Evolutionary conservation across 768 basidiomycete species (phyloP), one percentile per base, ranked within the genome.

Genomic region (Mycena sanguinolenta): DNA sequence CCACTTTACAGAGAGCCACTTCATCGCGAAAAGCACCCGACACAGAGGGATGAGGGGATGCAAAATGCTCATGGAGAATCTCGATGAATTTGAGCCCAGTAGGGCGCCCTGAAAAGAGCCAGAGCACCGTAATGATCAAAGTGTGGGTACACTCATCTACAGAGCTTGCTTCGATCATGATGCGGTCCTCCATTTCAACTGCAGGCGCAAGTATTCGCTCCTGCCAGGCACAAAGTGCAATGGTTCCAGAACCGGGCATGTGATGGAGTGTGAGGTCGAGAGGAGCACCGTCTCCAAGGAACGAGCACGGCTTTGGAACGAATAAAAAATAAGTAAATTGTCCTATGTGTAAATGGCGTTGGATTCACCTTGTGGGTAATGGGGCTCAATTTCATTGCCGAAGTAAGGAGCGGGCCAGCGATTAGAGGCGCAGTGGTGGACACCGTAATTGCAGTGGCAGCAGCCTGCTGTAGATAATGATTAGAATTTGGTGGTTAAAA

Each of bases 261-360:
- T 36, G 25, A 2, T 53, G n/a, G 10, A 63, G 50, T 16, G 62
- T 63, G n/a, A 63, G 62, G 19, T 65, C 65, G 30, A 65, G n/a
- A 0, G 65, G 30, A 2, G 21, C 57, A 2, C 1, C 6, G 1
- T 12, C 17, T 17, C 63, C 63, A 21, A 64, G 27, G 19, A 55
- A 65, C 1, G 39, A 65, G 38, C 63, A 54, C 2, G 54, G 16
- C 62, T 63, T 10, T 1, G 27, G 21, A 17, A 53, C 1, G 49
- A 27, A 16, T 63, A 14, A 38, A 23, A n/a, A n/a, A n/a, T n/a
- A n/a, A n/a, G n/a, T n/a, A n/a, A n/a, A n/a, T n/a, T n/a, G n/a
- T n/a, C n/a, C n/a, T n/a, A n/a, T n/a, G n/a, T n/a, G n/a, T n/a
- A n/a, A n/a, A n/a, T n/a, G n/a, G n/a, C n/a, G n/a, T 23, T n/a